These are phyloP conservation scores for Clonostachys byssicola DNA, from an alignment of 2,329 filamentous ascomycete genomes.

Conservation along the genomic window DNA sequence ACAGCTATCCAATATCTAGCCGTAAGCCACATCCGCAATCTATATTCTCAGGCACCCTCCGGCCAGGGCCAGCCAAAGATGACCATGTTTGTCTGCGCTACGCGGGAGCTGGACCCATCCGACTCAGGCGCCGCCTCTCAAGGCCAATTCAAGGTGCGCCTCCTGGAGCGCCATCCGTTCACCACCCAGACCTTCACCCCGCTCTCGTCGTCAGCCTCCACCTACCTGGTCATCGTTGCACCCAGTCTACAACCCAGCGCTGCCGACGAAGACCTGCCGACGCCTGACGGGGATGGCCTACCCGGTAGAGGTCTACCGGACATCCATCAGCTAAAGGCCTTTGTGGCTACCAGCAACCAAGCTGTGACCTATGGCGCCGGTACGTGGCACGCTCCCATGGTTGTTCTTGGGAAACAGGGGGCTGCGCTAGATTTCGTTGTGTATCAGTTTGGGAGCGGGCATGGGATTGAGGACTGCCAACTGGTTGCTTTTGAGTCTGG, in stretches of 20 bases:
- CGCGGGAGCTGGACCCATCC: constrained; percentile 16
- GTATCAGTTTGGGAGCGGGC: constrained; percentile 82
- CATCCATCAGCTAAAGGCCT: constrained; percentile 65
- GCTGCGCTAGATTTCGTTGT: constrained; percentile 80
- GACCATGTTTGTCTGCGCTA: constrained; percentile 83
- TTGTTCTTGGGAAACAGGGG: constrained; percentile 61
- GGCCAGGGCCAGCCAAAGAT: constrained; percentile 54
- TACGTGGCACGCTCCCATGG: constrained; percentile 97
- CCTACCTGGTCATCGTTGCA: constrained; percentile 85
- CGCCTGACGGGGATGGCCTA: constrained; percentile 26
- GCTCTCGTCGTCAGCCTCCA: constrained; percentile 45
- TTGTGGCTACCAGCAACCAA: constrained; percentile 72
- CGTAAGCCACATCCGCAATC: constrained; percentile 68
- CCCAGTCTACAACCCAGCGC: constrained; percentile 56
- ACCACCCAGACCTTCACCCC: constrained; percentile 93
- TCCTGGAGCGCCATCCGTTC: constrained; percentile 89
- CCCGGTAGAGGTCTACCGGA: constrained; percentile 68
- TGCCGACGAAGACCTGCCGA: constrained; percentile 15
- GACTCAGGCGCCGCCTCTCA: constrained; percentile 3
- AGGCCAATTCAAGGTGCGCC: constrained; percentile 52
- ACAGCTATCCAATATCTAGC: constrained; percentile 82
- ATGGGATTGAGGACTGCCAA: constrained; percentile 82
- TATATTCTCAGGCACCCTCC: constrained; percentile 65
- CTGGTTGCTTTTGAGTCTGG: constrained; percentile 49
- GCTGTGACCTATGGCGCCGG: constrained; percentile 89